Evolutionary conservation across 345 rosid species (phyloP), one percentile per base, ranked within the genome.

Genomic region (Ceriops decandra): DNA sequence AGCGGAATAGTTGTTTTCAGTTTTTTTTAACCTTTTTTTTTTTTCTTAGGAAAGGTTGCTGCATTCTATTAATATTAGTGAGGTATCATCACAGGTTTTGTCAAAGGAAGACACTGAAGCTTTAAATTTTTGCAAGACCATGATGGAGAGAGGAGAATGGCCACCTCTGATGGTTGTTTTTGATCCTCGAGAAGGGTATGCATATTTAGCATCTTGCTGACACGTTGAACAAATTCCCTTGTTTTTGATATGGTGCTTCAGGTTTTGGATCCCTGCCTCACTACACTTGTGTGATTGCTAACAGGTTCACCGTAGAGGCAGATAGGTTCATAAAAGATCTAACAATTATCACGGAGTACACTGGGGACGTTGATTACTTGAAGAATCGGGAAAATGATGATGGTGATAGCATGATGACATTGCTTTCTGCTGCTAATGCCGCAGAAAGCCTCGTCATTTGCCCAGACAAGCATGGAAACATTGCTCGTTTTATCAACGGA

Each of bases 101-200:
- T 51, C 74, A 6, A 75, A 70, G 52, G 79, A 75, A 65, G 79
- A 75, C 32, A 53, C 49, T 10, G 79, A 42, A n/a, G 54, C 71
- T 67, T 75, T 75, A 62, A 61, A 75, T 32, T 36, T 62, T 54
- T 76, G 80, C 57, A 72, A 62, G 47, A 51, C 19, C 2, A 76
- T 76, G 80, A 71, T 76, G 80, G 57, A 76, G 19, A 62, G 80
- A 38, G 80, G 80, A 26, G 80, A 76, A 67, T 76, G 80, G 58
- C 76, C 72, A 2, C 80, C 80, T 4, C 76, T 76, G 15, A 57
- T 76, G 69, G 73, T 76, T 36, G 76, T 62, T 49, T 76, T 76
- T 36, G 76, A 76, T 71, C 76, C 80, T 6, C 65, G 19, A 51
- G 80, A 76, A 71, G 80, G 80, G 80, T 76, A 76, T 59, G 69